Evolutionary conservation across 2,329 filamentous ascomycete species (phyloP).

Genomic region (Aureobasidium vineae): DNA sequence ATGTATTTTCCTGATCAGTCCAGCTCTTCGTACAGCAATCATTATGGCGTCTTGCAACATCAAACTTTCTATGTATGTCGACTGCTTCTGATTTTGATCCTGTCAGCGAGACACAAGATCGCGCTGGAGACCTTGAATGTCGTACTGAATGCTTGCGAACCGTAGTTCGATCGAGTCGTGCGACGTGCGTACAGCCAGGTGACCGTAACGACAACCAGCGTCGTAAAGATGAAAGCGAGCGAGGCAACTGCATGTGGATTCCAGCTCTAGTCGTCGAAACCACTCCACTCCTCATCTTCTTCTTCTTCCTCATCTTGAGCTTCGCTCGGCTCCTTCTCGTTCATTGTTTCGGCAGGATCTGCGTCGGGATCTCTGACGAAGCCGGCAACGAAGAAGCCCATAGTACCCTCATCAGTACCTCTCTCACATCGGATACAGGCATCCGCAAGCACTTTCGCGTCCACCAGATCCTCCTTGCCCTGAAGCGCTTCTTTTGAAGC

Average conservation of each 20-base stretch:
- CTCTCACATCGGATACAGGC: conserved; percentile 32
- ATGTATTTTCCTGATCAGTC: no score
- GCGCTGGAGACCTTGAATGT: background rate
- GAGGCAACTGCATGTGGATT: background rate
- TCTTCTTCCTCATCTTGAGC: background rate
- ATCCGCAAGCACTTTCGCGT: conserved; percentile 33
- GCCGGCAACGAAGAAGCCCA: conserved; percentile 93
- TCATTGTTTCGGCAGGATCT: background rate
- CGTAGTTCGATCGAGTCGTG: background rate
- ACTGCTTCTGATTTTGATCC: background rate
- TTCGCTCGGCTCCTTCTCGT: background rate
- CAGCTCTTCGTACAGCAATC: no score
- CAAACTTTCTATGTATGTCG: background rate
- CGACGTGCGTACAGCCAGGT: background rate
- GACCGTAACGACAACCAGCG: background rate
- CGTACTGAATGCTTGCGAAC: background rate
- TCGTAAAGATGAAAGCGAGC: background rate
- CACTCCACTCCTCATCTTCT: conserved; percentile 45
- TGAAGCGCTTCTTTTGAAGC: conserved; percentile 39
- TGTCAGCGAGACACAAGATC: no score
- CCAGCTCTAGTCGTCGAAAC: conserved; percentile 41
- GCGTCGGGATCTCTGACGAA: conserved; percentile 62
- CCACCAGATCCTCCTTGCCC: conserved; percentile 35
- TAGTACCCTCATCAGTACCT: conserved; percentile 58
- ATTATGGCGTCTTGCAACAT: no score